Conservation (phyloP, 2,329 filamentous ascomycete genomes). For the Diaporthe aspalathi region DNA sequence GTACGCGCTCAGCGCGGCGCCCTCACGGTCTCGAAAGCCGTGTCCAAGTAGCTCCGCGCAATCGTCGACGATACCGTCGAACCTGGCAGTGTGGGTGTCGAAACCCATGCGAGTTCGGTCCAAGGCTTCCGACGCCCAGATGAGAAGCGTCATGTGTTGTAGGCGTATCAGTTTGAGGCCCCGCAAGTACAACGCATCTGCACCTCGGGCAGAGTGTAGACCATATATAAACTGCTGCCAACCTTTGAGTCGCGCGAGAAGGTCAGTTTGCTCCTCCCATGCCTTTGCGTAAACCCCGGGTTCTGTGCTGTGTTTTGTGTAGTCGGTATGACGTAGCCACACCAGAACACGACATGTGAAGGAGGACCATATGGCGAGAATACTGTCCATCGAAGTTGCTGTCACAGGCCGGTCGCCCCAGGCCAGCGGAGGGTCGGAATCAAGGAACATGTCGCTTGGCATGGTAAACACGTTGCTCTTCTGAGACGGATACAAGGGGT, state of each 20-base stretch:
- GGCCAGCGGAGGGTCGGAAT: neutral
- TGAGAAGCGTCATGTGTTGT: conserved; percentile 3
- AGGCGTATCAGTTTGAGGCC: neutral
- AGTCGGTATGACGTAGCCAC: conserved; percentile 4
- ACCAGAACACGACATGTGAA: conserved; percentile 6
- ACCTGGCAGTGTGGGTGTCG: conserved; percentile 6
- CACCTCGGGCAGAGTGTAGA: neutral
- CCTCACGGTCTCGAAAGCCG: neutral
- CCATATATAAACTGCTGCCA: conserved; percentile 13
- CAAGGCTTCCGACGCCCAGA: conserved; percentile 16
- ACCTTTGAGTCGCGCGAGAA: neutral
- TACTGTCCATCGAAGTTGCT: neutral
- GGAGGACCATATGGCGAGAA: neutral
- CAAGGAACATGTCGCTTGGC: conserved; percentile 14
- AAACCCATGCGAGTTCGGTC: conserved; percentile 18
- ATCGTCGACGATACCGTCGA: neutral
- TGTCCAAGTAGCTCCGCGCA: conserved; percentile 5
- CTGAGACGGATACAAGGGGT: conserved; percentile 11
- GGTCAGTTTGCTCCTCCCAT: conserved; percentile 1
- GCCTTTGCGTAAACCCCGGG: neutral
- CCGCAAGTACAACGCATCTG: neutral
- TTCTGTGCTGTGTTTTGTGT: neutral
- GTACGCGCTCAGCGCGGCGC: neutral
- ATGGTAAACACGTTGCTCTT: conserved; percentile 15
- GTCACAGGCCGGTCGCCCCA: neutral